Percentiles rank a stretch among this genome's conserved stretches.
phyloP scores from a whole-genome alignment of 78 protist species.

The Emiliania huxleyi region DNA sequence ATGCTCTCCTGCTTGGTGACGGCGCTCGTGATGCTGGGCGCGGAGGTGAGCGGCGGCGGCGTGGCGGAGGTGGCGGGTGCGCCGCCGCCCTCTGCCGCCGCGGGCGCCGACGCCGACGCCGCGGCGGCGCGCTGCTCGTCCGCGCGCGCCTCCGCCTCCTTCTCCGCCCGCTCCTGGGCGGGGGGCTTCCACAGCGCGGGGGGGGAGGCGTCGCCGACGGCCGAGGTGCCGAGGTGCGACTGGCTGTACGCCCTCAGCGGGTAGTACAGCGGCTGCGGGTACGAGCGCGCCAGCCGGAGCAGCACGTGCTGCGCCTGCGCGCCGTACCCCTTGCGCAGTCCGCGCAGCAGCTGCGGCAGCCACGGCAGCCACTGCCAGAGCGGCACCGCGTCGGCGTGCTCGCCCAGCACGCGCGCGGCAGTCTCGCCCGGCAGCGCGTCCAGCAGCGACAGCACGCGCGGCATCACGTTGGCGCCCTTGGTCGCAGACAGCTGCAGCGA shows the following conservation, averaged over 20 bases:
- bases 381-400: constrained; percentile 47
- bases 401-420: not conserved
- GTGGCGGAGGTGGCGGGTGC: no score
- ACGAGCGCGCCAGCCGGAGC: constrained; percentile 27
- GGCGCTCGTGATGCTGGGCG: not conserved
- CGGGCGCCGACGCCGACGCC: not conserved
- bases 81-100: not conserved
- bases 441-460: constrained; percentile 28
- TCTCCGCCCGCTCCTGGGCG: not conserved
- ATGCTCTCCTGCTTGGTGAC: not conserved
- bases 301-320: not conserved
- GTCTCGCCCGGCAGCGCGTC: not conserved
- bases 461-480: not conserved
- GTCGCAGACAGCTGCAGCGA: not conserved
- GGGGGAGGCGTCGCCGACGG: not conserved
- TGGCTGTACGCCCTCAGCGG: constrained; percentile 30
- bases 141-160: not conserved
- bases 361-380: constrained; percentile 62
- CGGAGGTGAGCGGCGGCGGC: not conserved
- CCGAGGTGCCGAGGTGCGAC: no score
- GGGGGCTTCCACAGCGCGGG: not conserved
- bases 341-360: constrained; percentile 64
- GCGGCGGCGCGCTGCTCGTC: not conserved
- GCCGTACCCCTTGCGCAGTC: constrained; percentile 30
- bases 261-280: constrained; percentile 62